Evolutionary conservation across 371 early-diverging fungal genomes (phyloP).

Genomic region (Lichtheimia ramosa): DNA sequence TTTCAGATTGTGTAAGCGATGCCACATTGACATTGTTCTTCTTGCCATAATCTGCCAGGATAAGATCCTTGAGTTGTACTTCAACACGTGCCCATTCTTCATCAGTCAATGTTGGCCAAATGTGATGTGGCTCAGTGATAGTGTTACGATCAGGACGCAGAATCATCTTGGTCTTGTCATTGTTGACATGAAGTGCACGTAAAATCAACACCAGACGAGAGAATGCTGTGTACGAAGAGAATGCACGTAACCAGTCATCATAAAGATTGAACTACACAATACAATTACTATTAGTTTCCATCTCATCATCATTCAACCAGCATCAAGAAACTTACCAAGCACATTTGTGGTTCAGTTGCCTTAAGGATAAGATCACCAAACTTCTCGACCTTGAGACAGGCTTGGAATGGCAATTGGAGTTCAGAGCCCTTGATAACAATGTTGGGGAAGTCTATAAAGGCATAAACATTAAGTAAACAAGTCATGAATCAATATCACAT

Average conservation of each 20-base stretch:
- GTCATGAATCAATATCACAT: neutral
- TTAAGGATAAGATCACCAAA: slow-evolving; percentile 97
- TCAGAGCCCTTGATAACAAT: slow-evolving; percentile 97
- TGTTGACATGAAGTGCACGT: slow-evolving; percentile 95
- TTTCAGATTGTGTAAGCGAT: slow-evolving; percentile 94
- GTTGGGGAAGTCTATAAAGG: slow-evolving; percentile 92
- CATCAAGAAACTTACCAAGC: slow-evolving; percentile 22
- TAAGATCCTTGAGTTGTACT: slow-evolving; percentile 94
- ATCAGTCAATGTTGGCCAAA: slow-evolving; percentile 96
- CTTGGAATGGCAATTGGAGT: slow-evolving; percentile 96
- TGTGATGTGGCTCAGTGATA: slow-evolving; percentile 93
- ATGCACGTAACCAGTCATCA: slow-evolving; percentile 94
- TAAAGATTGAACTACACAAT: slow-evolving; percentile 74
- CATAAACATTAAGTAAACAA: neutral
- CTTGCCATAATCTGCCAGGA: slow-evolving; percentile 97
- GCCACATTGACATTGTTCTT: slow-evolving; percentile 98
- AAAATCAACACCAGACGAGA: slow-evolving; percentile 96
- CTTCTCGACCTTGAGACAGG: slow-evolving; percentile 97
- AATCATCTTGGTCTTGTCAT: slow-evolving; percentile 93
- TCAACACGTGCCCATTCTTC: slow-evolving; percentile 99
- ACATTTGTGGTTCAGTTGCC: slow-evolving; percentile 97
- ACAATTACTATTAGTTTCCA: neutral
- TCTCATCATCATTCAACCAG: too few species aligned
- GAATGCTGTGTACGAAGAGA: slow-evolving; percentile 97
- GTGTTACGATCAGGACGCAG: slow-evolving; percentile 92